Evolutionary conservation across 371 early-diverging fungal species (phyloP).

Genomic region (Funneliformis caledonium): DNA sequence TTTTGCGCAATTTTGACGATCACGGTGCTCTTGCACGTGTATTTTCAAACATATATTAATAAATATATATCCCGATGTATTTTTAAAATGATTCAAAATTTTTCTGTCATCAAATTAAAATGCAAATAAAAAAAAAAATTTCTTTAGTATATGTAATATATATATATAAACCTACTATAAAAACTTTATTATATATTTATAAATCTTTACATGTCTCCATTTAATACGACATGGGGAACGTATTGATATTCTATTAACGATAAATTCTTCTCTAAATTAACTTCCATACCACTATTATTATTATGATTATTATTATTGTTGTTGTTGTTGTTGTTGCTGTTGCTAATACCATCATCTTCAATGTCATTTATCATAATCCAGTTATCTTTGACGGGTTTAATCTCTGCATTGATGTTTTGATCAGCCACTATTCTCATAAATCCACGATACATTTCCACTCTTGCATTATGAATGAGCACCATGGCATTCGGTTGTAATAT

Average conservation of each 20-base stretch:
- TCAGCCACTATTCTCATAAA: constrained; percentile 39
- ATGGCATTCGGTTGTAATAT: constrained; percentile 10
- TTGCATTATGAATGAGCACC: constrained; percentile 22
- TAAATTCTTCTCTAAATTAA: constrained; percentile 31
- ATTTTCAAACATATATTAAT: no score
- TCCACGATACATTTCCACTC: constrained; percentile 41
- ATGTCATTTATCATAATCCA: no score
- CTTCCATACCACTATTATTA: neutral
- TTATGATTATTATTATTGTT: neutral
- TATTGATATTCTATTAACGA: constrained; percentile 39
- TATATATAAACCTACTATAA: no score
- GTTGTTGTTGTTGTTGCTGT: no score
- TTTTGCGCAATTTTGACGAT: no score
- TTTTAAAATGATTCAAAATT: no score
- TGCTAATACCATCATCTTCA: neutral
- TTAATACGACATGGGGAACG: constrained; percentile 25
- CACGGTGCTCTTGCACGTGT: no score
- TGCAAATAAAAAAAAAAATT: no score
- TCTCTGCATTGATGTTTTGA: constrained; percentile 23
- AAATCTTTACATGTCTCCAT: neutral
- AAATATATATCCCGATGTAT: no score
- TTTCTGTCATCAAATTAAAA: no score
- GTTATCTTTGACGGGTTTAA: neutral
- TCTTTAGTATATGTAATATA: no score
- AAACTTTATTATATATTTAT: no score